Evolutionary conservation across 176 grass and related monocot species (phyloP), one percentile per base, ranked within the genome.

Genomic region (Triticum urartu): DNA sequence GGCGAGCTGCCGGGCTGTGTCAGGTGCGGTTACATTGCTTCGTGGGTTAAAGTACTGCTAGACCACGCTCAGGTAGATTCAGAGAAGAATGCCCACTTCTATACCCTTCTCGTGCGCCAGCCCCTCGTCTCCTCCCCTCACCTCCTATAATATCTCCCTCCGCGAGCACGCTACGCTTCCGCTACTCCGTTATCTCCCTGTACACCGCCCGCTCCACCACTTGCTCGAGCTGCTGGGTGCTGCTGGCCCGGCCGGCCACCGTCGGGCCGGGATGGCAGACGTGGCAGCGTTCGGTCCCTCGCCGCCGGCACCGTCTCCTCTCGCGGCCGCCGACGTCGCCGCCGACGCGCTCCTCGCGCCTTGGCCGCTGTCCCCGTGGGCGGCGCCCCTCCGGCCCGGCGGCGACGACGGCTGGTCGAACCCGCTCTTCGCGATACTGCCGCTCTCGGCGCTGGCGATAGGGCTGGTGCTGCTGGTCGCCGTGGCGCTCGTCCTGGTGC

Each of bases 391-490:
- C 76, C 20, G 47, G 33, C 70, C 17, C 18, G 17, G 25, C 38
- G 14, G 33, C 8, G 9, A 24, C 0, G 54, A 21, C 20, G 76
- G 45, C 9, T 35, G 48, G 3, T 9, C 71, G 13, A 88, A 64
- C 17, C 86, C 82, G 0, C 81, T 88, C 39, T 88, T 88, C 82
- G 84, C 78, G 64, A 81, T 91, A 5, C 82, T 88, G 64, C 90
- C 86, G 4, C 77, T 88, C 2, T 88, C 90, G 18, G 82, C 82
- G 20, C 83, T 91, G 64, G 86, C 77, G 21, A 76, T 78, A 17
- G 78, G 71, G 1, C 38, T 91, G 18, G 71, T 85, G 38, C 86
- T 91, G 32, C 82, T 91, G 4, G 82, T 91, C 7, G 82, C 63
- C 64, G 54, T 85, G 50, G 86, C 34, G 54, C 54, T 82, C 82